Conservation (phyloP, 768 basidiomycete species). For the Pulveroboletus ravenelii region DNA sequence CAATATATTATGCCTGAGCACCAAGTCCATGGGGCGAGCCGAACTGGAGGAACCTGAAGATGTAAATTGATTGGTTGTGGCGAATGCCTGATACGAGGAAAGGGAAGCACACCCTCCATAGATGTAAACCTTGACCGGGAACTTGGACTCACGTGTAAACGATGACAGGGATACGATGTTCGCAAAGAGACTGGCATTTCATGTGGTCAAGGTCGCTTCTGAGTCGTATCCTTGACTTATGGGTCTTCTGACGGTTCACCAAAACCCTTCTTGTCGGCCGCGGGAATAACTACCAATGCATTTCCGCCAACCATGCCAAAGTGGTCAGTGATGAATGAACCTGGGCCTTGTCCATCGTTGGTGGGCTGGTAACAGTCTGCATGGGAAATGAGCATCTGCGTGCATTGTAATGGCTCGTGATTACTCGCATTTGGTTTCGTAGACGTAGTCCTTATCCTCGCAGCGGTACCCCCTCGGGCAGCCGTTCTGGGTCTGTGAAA, state of each 20-base stretch:
- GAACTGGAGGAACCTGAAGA: conserved; percentile 65
- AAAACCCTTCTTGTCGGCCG: conserved; percentile 58
- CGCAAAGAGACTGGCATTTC: conserved; percentile 51
- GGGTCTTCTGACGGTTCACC: conserved; percentile 70
- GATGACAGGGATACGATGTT: conserved; percentile 58
- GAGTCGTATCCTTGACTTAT: conserved; percentile 28
- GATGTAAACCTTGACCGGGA: conserved; percentile 71
- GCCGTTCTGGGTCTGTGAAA: conserved; percentile 57
- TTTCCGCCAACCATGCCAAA: neutral
- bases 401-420: neutral
- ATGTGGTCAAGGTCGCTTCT: neutral
- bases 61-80: neutral
- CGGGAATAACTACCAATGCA: conserved; percentile 36
- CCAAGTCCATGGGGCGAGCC: conserved; percentile 64
- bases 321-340: conserved; percentile 22
- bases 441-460: conserved; percentile 54
- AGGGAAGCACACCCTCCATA: conserved; percentile 60
- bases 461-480: conserved; percentile 55
- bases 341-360: conserved; percentile 60
- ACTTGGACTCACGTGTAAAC: conserved; percentile 36
- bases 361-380: conserved; percentile 58
- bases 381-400: neutral
- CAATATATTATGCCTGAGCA: conserved; percentile 62
- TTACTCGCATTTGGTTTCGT: conserved; percentile 51
- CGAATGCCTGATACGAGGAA: neutral